These are phyloP conservation scores for Penicillium aurantiogriseum DNA, from an alignment of 2,329 filamentous ascomycete genomes.

Conservation along the genomic window DNA sequence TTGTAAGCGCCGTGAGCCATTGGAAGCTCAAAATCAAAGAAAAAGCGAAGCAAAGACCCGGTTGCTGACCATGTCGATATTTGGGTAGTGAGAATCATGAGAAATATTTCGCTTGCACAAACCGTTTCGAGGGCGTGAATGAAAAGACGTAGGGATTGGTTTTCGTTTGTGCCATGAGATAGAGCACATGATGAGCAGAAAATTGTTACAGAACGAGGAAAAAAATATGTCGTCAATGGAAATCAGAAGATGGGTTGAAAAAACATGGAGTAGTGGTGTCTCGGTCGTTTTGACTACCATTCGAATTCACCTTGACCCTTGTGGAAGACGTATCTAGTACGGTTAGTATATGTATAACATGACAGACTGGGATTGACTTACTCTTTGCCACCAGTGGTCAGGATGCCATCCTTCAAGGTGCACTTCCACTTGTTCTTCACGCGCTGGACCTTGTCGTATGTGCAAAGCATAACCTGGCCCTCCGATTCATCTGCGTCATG, in stretches of 20 bases:
- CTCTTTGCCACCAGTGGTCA: conserved; percentile 91
- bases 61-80: conserved; percentile 9
- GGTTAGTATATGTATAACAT: conserved; percentile 25
- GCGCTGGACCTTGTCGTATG: conserved; percentile 97
- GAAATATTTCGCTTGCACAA: conserved; percentile 16
- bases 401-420: conserved; percentile 90
- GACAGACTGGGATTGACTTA: conserved; percentile 42
- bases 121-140: conserved; percentile 14
- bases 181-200: conserved; percentile 4
- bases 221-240: conserved; percentile 4
- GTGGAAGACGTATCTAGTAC: conserved; percentile 80
- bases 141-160: conserved; percentile 7
- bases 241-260: not conserved
- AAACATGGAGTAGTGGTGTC: not conserved
- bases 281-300: conserved; percentile 62
- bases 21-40: conserved; percentile 8
- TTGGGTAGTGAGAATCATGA: conserved; percentile 12
- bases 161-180: conserved; percentile 14
- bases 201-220: conserved; percentile 20
- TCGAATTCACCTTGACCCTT: conserved; percentile 97
- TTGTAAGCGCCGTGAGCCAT: conserved; percentile 28
- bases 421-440: conserved; percentile 99
- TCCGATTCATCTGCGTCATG: conserved; percentile 83
- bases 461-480: conserved; percentile 94
- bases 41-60: conserved; percentile 5